Evolutionary conservation across 768 basidiomycete genomes (phyloP).

Genomic region (Albatrellus ellisii): DNA sequence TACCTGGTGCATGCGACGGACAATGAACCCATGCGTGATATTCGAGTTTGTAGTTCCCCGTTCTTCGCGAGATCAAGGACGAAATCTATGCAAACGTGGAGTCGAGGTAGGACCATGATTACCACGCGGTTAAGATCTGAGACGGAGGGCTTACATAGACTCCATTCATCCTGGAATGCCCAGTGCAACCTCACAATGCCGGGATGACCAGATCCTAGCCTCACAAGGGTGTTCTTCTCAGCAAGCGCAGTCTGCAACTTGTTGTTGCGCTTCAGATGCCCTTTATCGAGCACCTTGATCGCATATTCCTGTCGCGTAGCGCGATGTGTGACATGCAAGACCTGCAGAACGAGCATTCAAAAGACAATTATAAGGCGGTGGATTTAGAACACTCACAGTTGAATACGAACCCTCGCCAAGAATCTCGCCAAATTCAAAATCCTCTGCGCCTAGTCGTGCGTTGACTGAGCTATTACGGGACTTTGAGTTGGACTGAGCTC

Average conservation of each 20-base stretch:
- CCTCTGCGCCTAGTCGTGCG: conserved; percentile 34
- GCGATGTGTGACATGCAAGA: conserved; percentile 39
- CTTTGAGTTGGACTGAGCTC: conserved; percentile 22
- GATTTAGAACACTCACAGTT: conserved; percentile 36
- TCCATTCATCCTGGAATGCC: conserved; percentile 77
- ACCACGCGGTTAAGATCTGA: neutral
- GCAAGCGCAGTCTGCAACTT: conserved; percentile 66
- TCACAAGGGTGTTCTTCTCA: conserved; percentile 68
- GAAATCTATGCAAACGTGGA: conserved; percentile 37
- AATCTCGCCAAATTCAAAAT: conserved; percentile 63
- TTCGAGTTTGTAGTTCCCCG: conserved; percentile 64
- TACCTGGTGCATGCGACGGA: conserved; percentile 63
- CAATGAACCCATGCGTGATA: conserved; percentile 75
- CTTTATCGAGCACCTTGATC: conserved; percentile 76
- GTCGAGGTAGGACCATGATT: neutral
- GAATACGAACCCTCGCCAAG: conserved; percentile 79
- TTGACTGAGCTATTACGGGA: conserved; percentile 35
- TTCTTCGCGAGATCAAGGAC: conserved; percentile 66
- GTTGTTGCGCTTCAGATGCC: conserved; percentile 64
- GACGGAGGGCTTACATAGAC: conserved; percentile 50
- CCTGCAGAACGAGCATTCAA: conserved; percentile 28
- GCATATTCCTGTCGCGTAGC: conserved; percentile 55
- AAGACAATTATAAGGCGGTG: conserved; percentile 3
- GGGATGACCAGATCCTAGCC: conserved; percentile 54
- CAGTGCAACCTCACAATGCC: conserved; percentile 73